Percentiles rank a stretch among this genome's conserved stretches.
These are phyloP conservation scores for Trichoderma asperelloides DNA, from an alignment of 495 filamentous ascomycete genomes.

Conservation along the genomic window DNA sequence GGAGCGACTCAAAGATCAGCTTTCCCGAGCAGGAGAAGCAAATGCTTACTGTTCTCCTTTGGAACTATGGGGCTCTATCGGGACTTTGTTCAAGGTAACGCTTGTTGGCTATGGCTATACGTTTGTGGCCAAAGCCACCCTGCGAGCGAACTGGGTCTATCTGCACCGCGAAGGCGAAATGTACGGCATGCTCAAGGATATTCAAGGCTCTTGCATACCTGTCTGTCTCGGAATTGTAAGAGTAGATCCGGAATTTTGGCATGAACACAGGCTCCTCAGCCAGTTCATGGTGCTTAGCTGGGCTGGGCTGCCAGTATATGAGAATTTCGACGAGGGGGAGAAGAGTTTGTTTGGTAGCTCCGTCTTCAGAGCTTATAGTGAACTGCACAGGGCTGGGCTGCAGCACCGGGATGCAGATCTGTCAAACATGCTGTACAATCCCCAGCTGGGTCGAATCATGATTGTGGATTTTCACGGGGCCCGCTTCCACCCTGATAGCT, in stretches of 20 bases:
- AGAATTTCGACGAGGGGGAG: not conserved
- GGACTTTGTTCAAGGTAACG: not conserved
- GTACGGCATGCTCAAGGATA: not conserved
- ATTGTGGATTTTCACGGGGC: not conserved
- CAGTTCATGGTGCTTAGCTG: constrained; percentile 1
- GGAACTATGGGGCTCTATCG: not conserved
- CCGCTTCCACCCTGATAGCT: not conserved
- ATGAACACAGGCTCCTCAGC: not conserved
- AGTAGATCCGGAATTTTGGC: not conserved
- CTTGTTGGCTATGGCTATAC: not conserved
- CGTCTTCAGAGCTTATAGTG: not conserved
- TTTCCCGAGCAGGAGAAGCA: not conserved
- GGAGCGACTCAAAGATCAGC: not conserved
- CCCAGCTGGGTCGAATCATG: not conserved
- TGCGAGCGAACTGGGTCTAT: not conserved
- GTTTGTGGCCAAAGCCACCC: not conserved
- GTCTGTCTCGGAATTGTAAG: not conserved
- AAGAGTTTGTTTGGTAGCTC: not conserved
- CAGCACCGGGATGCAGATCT: not conserved
- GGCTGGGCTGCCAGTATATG: not conserved
- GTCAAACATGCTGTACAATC: not conserved
- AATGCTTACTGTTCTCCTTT: not conserved
- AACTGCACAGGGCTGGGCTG: not conserved
- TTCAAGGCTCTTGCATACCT: not conserved
- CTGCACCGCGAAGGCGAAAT: not conserved